Conservation (phyloP, 2,329 filamentous ascomycete genomes). For the Aspergillus fumigatiaffinis region DNA sequence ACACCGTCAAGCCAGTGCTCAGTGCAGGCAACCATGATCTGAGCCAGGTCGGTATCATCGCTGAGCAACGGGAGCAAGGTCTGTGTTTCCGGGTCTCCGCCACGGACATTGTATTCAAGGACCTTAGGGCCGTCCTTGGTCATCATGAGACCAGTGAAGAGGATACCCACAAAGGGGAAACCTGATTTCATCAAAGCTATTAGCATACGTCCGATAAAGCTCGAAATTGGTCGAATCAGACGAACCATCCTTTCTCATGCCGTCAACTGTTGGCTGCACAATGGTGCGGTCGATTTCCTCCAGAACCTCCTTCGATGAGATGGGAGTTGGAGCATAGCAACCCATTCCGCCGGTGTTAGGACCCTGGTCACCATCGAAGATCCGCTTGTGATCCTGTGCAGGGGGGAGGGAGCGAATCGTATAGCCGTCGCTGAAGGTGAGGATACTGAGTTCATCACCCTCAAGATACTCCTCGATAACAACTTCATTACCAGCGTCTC, state of each 20-base stretch:
- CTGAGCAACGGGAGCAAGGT: constrained; percentile 76
- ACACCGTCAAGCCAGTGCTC: constrained; percentile 69
- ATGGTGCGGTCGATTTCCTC: constrained; percentile 75
- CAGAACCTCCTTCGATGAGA: constrained; percentile 70
- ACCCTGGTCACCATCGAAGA: constrained; percentile 82
- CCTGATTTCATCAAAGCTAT: constrained; percentile 16
- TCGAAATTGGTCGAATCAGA: constrained; percentile 65
- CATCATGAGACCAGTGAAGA: constrained; percentile 76
- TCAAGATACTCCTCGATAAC: constrained; percentile 93
- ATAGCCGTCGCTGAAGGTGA: constrained; percentile 88
- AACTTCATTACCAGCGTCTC: constrained; percentile 79
- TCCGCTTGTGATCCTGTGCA: constrained; percentile 95
- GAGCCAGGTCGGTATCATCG: constrained; percentile 74
- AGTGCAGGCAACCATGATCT: constrained; percentile 82
- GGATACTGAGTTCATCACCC: constrained; percentile 86
- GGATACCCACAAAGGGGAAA: constrained; percentile 43
- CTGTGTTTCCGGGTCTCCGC: constrained; percentile 89
- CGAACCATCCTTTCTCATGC: constrained; percentile 73
- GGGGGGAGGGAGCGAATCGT: constrained; percentile 79
- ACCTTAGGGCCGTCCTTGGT: constrained; percentile 75
- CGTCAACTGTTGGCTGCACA: constrained; percentile 83
- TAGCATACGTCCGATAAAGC: constrained; percentile 50
- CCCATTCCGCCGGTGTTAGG: constrained; percentile 98
- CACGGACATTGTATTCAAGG: constrained; percentile 89
- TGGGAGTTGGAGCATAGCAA: constrained; percentile 86